Base-by-base conservation (phyloP, 2,329 filamentous ascomycete genomes). In the Pleoardoris graminearum region DNA sequence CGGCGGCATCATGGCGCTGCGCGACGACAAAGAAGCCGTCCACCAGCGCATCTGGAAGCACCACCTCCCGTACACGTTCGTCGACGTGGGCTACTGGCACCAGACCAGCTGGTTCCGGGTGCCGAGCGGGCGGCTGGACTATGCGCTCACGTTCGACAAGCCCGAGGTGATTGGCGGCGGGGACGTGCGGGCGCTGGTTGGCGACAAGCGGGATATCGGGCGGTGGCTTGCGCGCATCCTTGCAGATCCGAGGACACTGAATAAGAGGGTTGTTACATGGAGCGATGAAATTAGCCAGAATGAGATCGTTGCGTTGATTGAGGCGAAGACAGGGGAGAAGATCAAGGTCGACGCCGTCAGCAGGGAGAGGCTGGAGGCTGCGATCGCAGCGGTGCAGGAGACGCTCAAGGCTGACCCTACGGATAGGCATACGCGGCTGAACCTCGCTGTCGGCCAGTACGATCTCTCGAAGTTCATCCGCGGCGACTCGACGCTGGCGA, bases 81-180 rank as follows among this genome's bases (percentile, higher is more conserved):
- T 85, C 44, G 82, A 85, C 55, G 76, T 83, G 11, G 82, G 82
- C n/a, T 82, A 74, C 72, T 85, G 82, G 83, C 80, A 82, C 61
- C 80, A 84, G 59, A 58, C 80, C 25, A 69, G 71, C 4, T 72
- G 78, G 49, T 77, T 77, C 11, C 61, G 61, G n/a, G 62, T 82
- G 0, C 73, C 76, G n/a, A 77, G 74, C 14, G 78, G 79, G 8
- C 66, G 68, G 32, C 67, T 74, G n/a, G 79, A 81, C 59, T 78
- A 78, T 54, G 73, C 72, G 2, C 64, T 69, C 3, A 60, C 51
- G 12, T 11, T 52, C 2, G 42, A 44, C 1, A 16, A 4, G 4
- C 68, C 71, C 17, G 65, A 73, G 29, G 72, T 83, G 16, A 65
- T 71, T 21, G 80, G 76, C 2, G 75, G 79, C 53, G 82, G 82